Conservation (phyloP, 495 filamentous ascomycete species). For the Neurospora intermedia region DNA sequence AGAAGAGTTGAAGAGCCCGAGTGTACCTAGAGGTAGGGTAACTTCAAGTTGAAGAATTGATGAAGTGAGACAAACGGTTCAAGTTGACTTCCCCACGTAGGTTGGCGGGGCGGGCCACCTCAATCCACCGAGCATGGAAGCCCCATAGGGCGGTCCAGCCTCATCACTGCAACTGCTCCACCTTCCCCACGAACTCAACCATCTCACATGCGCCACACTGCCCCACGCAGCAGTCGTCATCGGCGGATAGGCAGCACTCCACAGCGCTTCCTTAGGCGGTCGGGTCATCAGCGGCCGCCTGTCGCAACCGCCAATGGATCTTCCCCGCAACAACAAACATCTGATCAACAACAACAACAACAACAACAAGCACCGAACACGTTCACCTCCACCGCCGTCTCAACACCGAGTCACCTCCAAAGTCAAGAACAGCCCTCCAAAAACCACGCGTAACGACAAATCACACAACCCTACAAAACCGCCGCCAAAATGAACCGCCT, state of each 20-base stretch:
- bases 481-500: constrained; percentile 75
- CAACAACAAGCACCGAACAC: neutral
- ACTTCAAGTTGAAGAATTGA: too few relatives aligned
- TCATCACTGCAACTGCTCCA: neutral
- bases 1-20: too few relatives aligned
- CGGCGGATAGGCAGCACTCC: neutral
- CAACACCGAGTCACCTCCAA: too few relatives aligned
- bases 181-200: neutral
- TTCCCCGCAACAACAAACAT: neutral
- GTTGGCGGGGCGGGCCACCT: neutral
- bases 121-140: neutral
- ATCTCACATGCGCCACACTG: neutral
- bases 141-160: neutral
- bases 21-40: too few relatives aligned
- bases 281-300: neutral
- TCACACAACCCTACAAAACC: too few relatives aligned
- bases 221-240: neutral
- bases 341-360: neutral
- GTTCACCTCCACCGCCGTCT: too few relatives aligned
- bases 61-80: neutral
- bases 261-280: neutral
- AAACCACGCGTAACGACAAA: too few relatives aligned
- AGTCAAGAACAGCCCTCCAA: too few relatives aligned
- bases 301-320: neutral
- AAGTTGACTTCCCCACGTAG: neutral